These are phyloP conservation scores for Lachancea sp. DNA, from an alignment of 805 yeast species.

Conservation along the genomic window DNA sequence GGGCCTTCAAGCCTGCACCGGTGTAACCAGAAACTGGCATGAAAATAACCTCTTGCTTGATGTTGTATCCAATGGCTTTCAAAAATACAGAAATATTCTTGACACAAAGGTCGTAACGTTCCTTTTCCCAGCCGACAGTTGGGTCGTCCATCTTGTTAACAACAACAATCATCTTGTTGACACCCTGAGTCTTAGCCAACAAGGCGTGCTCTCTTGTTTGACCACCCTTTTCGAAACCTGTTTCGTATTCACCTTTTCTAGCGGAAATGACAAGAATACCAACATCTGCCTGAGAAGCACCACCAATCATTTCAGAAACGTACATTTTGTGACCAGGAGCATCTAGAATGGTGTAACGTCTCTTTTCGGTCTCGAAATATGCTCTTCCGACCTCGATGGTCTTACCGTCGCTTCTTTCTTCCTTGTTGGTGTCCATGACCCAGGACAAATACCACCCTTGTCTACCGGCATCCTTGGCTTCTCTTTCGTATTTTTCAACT, in stretches of 20 bases:
- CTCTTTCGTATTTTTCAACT: slow-evolving; percentile 95
- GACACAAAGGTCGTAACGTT: slow-evolving; percentile 93
- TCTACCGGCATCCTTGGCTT: slow-evolving; percentile 98
- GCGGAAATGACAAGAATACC: slow-evolving; percentile 97
- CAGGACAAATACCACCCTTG: slow-evolving; percentile 99
- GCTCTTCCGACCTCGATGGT: slow-evolving; percentile 99
- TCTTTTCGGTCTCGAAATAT: slow-evolving; percentile 93
- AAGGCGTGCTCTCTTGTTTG: slow-evolving; percentile 98
- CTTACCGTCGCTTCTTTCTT: slow-evolving; percentile 98
- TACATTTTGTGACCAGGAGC: slow-evolving; percentile 99
- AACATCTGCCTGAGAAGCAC: slow-evolving; percentile 99
- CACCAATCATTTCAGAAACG: slow-evolving; percentile 98
- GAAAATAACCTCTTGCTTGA: slow-evolving; percentile 74
- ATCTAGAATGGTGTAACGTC: slow-evolving; percentile 95
- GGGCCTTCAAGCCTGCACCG: slow-evolving; percentile 92
- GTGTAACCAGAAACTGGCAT: slow-evolving; percentile 99
- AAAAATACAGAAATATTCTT: slow-evolving; percentile 69
- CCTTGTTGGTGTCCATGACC: slow-evolving; percentile 99
- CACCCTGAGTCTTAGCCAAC: slow-evolving; percentile 97
- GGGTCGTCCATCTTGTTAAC: slow-evolving; percentile 99
- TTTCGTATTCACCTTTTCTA: slow-evolving; percentile 98
- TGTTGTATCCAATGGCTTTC: slow-evolving; percentile 81
- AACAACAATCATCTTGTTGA: slow-evolving; percentile 84
- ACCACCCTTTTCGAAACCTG: slow-evolving; percentile 98
- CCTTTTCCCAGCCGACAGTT: slow-evolving; percentile 92